A percentile compares a stretch with the other conserved stretches of the same genome.
Conservation (phyloP, 306 rosid genomes). For the Corylus americana region DNA sequence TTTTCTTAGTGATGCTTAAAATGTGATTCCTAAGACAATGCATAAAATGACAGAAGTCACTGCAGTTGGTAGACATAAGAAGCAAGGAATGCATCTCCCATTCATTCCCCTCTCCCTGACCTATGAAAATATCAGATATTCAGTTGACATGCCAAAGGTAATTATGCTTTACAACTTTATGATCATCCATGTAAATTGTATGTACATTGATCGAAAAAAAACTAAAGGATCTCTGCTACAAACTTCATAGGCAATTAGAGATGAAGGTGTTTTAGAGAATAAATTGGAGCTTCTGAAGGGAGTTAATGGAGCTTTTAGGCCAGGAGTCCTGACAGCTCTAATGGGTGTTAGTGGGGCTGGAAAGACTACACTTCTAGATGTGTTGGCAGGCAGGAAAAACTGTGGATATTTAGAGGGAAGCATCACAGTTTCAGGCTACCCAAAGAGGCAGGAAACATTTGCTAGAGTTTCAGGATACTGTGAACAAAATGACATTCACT, state of each 20-base stretch:
- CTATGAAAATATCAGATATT: slow-evolving; percentile 44
- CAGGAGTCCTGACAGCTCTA: slow-evolving; percentile 89
- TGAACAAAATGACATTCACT: slow-evolving; percentile 83
- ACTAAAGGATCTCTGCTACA: background rate
- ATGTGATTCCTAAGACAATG: slow-evolving; percentile 3
- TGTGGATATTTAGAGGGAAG: slow-evolving; percentile 77
- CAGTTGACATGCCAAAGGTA: slow-evolving; percentile 57
- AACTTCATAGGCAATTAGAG: slow-evolving; percentile 58
- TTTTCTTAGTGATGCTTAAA: too few species aligned
- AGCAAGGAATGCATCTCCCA: slow-evolving; percentile 54
- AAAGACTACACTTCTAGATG: slow-evolving; percentile 93
- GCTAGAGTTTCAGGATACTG: slow-evolving; percentile 91
- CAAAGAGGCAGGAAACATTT: slow-evolving; percentile 87
- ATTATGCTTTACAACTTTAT: background rate
- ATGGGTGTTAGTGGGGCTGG: slow-evolving; percentile 99
- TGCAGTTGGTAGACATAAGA: background rate
- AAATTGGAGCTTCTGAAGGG: slow-evolving; percentile 68
- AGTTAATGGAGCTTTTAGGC: slow-evolving; percentile 83
- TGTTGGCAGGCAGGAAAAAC: slow-evolving; percentile 85
- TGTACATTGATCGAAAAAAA: background rate
- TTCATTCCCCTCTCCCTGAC: slow-evolving; percentile 44
- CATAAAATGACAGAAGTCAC: slow-evolving; percentile 7
- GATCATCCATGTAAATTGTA: background rate
- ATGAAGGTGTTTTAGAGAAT: slow-evolving; percentile 59
- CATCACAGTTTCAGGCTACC: slow-evolving; percentile 74